Evolutionary conservation across 192 early-diverging fungal species (phyloP).

Genomic region (Linnemannia schmuckeri): DNA sequence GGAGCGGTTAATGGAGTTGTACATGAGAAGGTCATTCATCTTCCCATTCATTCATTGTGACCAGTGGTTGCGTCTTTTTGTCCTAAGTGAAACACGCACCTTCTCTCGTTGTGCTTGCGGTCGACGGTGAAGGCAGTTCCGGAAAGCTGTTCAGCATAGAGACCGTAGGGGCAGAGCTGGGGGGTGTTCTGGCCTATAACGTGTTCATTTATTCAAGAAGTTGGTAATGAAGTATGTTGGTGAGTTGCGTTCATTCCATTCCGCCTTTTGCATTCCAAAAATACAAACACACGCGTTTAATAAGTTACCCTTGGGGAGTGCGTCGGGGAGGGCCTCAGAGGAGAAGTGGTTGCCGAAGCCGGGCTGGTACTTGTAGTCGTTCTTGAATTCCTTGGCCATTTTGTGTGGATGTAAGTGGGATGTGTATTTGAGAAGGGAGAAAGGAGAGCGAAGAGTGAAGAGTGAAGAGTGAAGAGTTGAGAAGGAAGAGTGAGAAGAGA

Average conservation of each 20-base stretch:
- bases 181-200: conserved; percentile 88
- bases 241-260: background rate
- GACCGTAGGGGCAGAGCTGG: conserved; percentile 87
- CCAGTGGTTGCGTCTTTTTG: background rate
- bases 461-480: background rate
- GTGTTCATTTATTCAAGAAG: background rate
- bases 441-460: background rate
- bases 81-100: conserved; percentile 45
- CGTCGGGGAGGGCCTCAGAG: conserved; percentile 83
- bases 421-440: background rate
- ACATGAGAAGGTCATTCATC: background rate
- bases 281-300: background rate
- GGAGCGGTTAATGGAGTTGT: background rate
- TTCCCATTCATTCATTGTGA: conserved; percentile 11
- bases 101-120: conserved; percentile 83
- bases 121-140: conserved; percentile 92
- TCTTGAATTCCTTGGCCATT: conserved; percentile 40
- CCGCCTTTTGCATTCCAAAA: background rate
- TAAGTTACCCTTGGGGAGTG: conserved; percentile 82
- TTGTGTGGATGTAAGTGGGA: background rate
- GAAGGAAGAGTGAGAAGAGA: background rate
- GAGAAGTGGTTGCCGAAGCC: conserved; percentile 94
- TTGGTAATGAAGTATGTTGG: background rate
- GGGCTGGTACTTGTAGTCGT: conserved; percentile 72
- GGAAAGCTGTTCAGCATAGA: conserved; percentile 96